Percentiles rank a stretch among this genome's conserved stretches.
Conservation (phyloP, 2,329 filamentous ascomycete genomes). For the Helotiales sp. region DNA sequence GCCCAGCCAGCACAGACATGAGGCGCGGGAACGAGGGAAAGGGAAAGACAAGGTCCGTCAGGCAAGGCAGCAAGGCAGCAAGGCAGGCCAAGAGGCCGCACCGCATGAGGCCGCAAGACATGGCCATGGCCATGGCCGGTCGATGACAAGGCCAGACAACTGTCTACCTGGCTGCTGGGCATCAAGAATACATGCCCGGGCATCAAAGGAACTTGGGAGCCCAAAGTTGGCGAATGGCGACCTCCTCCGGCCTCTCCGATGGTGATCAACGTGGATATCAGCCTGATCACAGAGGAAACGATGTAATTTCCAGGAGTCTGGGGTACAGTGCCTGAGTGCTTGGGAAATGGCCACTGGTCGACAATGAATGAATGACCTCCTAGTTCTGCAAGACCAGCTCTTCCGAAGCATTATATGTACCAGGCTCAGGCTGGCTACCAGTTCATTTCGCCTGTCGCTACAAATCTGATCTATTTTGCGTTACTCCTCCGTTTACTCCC, state of each 20-base stretch:
- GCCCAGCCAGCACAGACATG: not conserved
- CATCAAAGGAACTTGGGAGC: not conserved
- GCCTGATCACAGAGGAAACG: conserved; percentile 2
- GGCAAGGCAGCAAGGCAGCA: too few relatives aligned
- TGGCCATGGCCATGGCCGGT: too few relatives aligned
- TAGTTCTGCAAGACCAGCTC: conserved; percentile 10
- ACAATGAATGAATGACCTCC: conserved; percentile 1
- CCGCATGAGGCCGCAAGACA: too few relatives aligned
- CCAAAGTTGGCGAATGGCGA: conserved; percentile 1
- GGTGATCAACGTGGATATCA: not conserved
- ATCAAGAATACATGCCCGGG: too few relatives aligned
- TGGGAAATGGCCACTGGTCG: not conserved
- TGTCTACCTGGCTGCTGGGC: too few relatives aligned
- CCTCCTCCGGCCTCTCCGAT: conserved; percentile 8
- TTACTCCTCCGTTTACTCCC: not conserved
- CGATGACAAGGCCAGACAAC: not conserved
- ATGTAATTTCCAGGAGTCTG: not conserved
- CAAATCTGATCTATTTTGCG: not conserved
- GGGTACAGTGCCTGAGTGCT: not conserved
- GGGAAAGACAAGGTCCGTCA: not conserved
- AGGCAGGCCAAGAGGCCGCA: not conserved
- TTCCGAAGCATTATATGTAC: not conserved
- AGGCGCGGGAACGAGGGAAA: not conserved
- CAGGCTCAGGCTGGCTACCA: not conserved
- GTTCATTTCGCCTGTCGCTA: conserved; percentile 2